Percentiles rank a stretch among this genome's conserved stretches.
phyloP scores from a whole-genome alignment of 768 basidiomycete genomes.

The Panus rudis region DNA sequence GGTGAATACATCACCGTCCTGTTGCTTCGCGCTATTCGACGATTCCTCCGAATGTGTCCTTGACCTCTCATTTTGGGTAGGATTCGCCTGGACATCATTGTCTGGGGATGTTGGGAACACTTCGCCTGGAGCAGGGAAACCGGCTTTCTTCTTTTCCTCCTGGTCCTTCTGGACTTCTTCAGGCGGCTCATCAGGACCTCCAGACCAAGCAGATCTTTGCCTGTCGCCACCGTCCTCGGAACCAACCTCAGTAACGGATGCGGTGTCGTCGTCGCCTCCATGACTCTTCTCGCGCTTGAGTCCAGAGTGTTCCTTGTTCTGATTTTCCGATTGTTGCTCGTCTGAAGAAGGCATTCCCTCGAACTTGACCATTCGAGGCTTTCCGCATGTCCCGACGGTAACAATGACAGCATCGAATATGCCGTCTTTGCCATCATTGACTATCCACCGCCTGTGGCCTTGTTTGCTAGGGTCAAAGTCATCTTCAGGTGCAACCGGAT shows the following conservation, averaged over 20 bases:
- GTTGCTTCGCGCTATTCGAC: too few species aligned
- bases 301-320: slow-evolving; percentile 7
- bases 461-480: slow-evolving; percentile 6
- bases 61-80: neutral
- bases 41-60: neutral
- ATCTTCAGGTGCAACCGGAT: slow-evolving; percentile 2
- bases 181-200: neutral
- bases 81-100: neutral
- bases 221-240: neutral
- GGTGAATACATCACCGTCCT: slow-evolving; percentile 23
- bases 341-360: slow-evolving; percentile 35
- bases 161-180: slow-evolving; percentile 3
- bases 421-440: slow-evolving; percentile 41
- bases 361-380: slow-evolving; percentile 36
- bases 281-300: slow-evolving; percentile 5
- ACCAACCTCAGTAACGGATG: neutral
- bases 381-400: slow-evolving; percentile 43
- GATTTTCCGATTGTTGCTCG: slow-evolving; percentile 6
- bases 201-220: slow-evolving; percentile 1
- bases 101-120: slow-evolving; percentile 1
- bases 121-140: slow-evolving; percentile 5
- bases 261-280: neutral
- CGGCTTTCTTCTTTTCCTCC: slow-evolving; percentile 5
- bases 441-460: slow-evolving; percentile 33
- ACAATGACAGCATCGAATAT: slow-evolving; percentile 46